These are phyloP conservation scores for Magnusiomyces tetraspermus DNA, from an alignment of 1,139 yeast species.

Conservation along the genomic window DNA sequence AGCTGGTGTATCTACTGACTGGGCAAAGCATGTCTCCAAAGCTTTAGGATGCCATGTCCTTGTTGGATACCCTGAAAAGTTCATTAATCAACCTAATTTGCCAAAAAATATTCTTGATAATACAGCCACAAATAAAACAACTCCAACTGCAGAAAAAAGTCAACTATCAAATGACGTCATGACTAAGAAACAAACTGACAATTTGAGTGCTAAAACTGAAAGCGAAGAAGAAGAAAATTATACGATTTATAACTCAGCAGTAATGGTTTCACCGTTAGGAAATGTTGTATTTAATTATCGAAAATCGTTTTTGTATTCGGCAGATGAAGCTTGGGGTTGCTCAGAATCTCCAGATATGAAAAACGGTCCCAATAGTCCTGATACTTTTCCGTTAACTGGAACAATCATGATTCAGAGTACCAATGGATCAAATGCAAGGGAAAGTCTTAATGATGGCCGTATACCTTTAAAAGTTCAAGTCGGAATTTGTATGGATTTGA, in stretches of 20 bases:
- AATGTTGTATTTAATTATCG: constrained; percentile 56
- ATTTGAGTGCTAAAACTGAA: neutral
- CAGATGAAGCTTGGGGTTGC: constrained; percentile 80
- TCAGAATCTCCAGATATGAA: constrained; percentile 45
- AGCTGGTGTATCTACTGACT: constrained; percentile 40
- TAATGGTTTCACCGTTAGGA: constrained; percentile 54
- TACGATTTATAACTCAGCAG: constrained; percentile 61
- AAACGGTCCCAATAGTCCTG: constrained; percentile 2
- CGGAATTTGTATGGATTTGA: constrained; percentile 94
- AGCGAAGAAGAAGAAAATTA: constrained; percentile 17
- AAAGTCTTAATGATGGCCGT: too few species aligned
- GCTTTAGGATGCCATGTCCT: constrained; percentile 56
- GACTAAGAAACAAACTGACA: neutral
- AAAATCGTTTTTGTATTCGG: constrained; percentile 66
- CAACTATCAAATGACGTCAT: too few species aligned
- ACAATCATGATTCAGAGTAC: neutral
- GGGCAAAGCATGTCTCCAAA: constrained; percentile 50
- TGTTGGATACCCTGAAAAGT: constrained; percentile 71
- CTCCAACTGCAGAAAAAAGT: too few species aligned
- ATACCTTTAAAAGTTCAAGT: constrained; percentile 38
- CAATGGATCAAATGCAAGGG: neutral
- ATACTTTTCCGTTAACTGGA: constrained; percentile 10
- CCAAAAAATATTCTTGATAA: neutral
- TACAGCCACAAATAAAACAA: neutral
- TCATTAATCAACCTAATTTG: neutral